Evolutionary conservation across 495 filamentous ascomycete genomes (phyloP), one percentile per base, ranked within the genome.

Genomic region (Wilcoxina mikolae): DNA sequence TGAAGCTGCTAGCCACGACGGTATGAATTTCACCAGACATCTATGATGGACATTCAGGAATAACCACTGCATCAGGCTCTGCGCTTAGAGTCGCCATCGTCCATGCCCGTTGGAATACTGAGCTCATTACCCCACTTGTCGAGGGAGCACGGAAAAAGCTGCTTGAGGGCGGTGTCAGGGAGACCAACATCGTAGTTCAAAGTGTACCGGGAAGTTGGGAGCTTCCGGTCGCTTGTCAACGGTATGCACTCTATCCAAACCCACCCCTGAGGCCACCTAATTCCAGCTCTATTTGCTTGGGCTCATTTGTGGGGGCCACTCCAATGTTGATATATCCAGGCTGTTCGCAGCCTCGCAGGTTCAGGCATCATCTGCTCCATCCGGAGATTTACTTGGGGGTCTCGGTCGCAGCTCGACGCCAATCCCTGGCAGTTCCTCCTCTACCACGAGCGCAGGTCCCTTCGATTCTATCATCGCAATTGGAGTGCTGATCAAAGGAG

Each of bases 381-480:
- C 87, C 29, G 85, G 85, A 5, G 90, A 95, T 69, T 76, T 95
- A 9, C 77, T 88, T 43, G 82, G 82, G 58, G 64, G 69, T 49
- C 81, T 81, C 2, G 64, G 63, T 18, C 64, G 62, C 38, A 60
- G 57, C 35, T 41, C 64, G 56, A 56, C 65, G 43, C 62, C 61
- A 42, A 47, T 66, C 25, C 58, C 63, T 17, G 62, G 59, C 29
- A 45, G 64, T 41, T 35, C 71, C 2, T 56, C 60, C 7, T 53
- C 56, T 3, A 60, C 70, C 7, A 58, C 70, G 0, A 74, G 70
- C 24, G 68, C 70, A 51, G 73, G 75, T 17, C 80, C 85, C 7
- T 95, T 95, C 66, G 87, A 95, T 66, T 89, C 93, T 33, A 78
- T 96, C 46, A 85, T 98, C 56, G 88, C 91, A 53, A 88, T 98